These are phyloP conservation scores for Macaranga tanarius DNA, from an alignment of 441 rosid genomes.

Conservation along the genomic window DNA sequence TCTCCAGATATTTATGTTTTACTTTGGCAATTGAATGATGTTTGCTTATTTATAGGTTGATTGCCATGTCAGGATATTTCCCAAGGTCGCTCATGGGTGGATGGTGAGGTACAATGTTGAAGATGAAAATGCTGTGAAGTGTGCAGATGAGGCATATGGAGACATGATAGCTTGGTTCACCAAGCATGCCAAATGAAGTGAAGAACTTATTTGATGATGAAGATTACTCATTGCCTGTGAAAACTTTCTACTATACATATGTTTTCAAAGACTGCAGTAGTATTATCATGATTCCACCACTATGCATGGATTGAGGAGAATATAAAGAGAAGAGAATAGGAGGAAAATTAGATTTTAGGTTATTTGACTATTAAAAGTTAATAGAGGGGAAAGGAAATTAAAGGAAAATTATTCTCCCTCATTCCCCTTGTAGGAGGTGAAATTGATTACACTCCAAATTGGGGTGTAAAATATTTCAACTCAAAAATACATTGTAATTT, in stretches of 20 bases:
- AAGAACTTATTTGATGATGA: neutral
- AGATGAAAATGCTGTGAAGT: slow-evolving; percentile 50
- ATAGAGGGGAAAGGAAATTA: too few relatives aligned
- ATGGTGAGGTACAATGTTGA: slow-evolving; percentile 53
- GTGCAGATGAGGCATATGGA: slow-evolving; percentile 72
- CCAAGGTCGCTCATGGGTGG: slow-evolving; percentile 78
- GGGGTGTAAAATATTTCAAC: too few relatives aligned
- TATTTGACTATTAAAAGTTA: too few relatives aligned
- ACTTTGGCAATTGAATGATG: neutral
- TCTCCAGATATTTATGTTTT: neutral
- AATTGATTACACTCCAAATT: too few relatives aligned
- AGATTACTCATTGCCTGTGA: too few relatives aligned
- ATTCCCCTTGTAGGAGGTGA: too few relatives aligned
- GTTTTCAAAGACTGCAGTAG: neutral
- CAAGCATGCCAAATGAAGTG: slow-evolving; percentile 49
- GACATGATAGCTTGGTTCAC: slow-evolving; percentile 67
- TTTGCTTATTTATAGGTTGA: slow-evolving; percentile 42
- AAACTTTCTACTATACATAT: neutral
- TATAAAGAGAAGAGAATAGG: too few relatives aligned
- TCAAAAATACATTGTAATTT: too few relatives aligned
- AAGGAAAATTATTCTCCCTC: too few relatives aligned
- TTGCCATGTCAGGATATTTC: slow-evolving; percentile 61
- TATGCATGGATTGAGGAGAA: too few relatives aligned
- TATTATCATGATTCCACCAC: neutral
- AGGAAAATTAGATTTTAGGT: too few relatives aligned